Percentiles rank a stretch among this genome's conserved stretches.
phyloP scores from a whole-genome alignment of 495 filamentous ascomycete species.

The Hapsidospora chrysogenum region DNA sequence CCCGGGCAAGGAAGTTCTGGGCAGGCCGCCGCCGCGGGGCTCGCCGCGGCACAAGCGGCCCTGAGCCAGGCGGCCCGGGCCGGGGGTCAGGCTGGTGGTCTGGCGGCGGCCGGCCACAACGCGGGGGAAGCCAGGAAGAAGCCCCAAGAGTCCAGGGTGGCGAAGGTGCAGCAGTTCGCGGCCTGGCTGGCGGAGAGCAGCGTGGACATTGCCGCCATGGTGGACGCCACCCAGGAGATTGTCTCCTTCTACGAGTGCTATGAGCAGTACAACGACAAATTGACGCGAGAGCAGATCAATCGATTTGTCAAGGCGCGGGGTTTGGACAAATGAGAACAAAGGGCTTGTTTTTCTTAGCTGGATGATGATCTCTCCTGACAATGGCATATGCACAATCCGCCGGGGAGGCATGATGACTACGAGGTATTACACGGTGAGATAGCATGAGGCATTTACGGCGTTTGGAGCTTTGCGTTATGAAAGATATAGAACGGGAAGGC shows the following conservation, averaged over 20 bases:
- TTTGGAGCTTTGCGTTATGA: too few relatives aligned
- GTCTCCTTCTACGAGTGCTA: slow-evolving; percentile 89
- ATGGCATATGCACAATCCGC: too few relatives aligned
- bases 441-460: too few relatives aligned
- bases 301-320: slow-evolving; percentile 71
- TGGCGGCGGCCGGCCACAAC: slow-evolving; percentile 2
- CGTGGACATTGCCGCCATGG: slow-evolving; percentile 79
- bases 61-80: slow-evolving; percentile 9
- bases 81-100: not conserved
- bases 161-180: slow-evolving; percentile 48
- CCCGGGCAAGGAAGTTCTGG: slow-evolving; percentile 24
- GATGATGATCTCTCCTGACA: too few relatives aligned
- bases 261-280: slow-evolving; percentile 78
- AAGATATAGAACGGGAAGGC: too few relatives aligned
- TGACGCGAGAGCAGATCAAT: slow-evolving; percentile 44
- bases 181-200: slow-evolving; percentile 84
- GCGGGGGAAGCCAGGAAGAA: slow-evolving; percentile 7
- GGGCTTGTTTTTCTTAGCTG: too few relatives aligned
- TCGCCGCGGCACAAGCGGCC: slow-evolving; percentile 11
- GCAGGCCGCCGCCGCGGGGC: slow-evolving; percentile 9
- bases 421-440: too few relatives aligned
- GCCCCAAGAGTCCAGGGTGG: slow-evolving; percentile 10
- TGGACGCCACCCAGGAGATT: slow-evolving; percentile 89
- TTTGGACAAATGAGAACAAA: slow-evolving; percentile 50
- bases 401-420: too few relatives aligned